Conservation (phyloP, 441 rosid species). For the Populus hybrid region DNA sequence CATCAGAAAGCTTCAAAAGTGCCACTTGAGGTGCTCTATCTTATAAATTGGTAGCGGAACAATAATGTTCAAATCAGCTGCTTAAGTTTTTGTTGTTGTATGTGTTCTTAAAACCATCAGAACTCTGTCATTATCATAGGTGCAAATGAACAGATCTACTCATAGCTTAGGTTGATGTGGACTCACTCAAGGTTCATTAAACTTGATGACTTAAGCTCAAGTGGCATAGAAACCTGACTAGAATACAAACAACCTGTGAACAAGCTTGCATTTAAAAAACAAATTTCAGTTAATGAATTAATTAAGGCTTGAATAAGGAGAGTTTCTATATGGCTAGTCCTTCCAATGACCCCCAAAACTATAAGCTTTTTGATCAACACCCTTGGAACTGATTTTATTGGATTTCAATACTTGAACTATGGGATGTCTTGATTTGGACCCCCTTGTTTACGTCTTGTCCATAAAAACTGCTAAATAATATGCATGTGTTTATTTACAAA, state of each 20-base stretch:
- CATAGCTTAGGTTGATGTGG: not conserved
- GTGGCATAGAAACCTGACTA: not conserved
- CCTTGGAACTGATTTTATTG: not conserved
- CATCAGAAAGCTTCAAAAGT: not conserved
- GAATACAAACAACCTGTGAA: not conserved
- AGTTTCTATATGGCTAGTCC: not conserved
- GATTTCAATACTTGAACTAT: not conserved
- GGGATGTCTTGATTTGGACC: not conserved
- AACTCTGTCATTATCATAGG: not conserved
- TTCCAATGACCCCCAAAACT: not conserved
- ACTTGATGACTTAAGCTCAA: not conserved
- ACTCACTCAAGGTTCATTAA: not conserved
- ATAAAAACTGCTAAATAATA: not conserved
- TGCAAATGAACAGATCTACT: not conserved
- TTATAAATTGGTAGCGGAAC: not conserved
- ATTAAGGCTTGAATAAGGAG: not conserved
- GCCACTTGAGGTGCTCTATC: not conserved
- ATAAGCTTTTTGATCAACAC: not conserved
- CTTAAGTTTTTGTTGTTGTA: not conserved
- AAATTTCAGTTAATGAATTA: not conserved
- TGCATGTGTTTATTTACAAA: not conserved
- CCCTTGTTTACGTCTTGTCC: not conserved
- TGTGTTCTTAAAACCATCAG: not conserved
- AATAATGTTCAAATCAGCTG: not conserved
- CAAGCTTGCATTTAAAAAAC: not conserved